Base-by-base conservation (phyloP, 352 stramenopile genomes). In the Phytophthora hybrid region DNA sequence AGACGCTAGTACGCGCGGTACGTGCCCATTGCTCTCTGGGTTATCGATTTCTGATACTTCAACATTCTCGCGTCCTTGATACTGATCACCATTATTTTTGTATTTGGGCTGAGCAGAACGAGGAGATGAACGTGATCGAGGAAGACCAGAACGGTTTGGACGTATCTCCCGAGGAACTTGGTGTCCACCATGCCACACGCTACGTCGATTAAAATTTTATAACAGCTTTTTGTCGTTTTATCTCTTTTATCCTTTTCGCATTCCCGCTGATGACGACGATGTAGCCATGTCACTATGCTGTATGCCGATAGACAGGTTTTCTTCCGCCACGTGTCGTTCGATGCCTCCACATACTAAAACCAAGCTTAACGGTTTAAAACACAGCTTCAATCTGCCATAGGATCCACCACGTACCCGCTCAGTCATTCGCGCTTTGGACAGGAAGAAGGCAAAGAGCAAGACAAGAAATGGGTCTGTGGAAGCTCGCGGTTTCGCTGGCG, bases 1-100 rank as follows among this genome's bases (percentile, higher is more conserved):
- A 97, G 73, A 93, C 89, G 13, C 77, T 95, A n/a, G 82, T 93
- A 69, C 82, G 85, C 37, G 81, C 89, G 78, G 90, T 94, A 82
- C 46, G 87, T 82, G n/a, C 11, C 21, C 34, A 14, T 49, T 49
- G 41, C 16, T 55, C 21, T 21, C 31, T 77, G 51, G 58, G 57
- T 47, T 63, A 26, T 64, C 57, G 9, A 31, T 61, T 69, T 65
- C 39, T 75, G 51, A 71, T 64, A 60, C 39, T 10, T 19, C 41
- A 44, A 63, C 0, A 0, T 62, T 72, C 31, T 55, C 21, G 13
- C 7, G 2, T 10, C 5, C 19, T 77, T 21, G 23, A 62, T 55
- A 65, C 69, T 80, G 37, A 54, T 19, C 47, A 41, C 21, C 75
- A 70, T 49, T 8, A 53, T 31, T 31, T 31, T 31, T n/a, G n/a